These are phyloP conservation scores for Boletellus sp. DNA, from an alignment of 768 basidiomycete species.

Conservation along the genomic window DNA sequence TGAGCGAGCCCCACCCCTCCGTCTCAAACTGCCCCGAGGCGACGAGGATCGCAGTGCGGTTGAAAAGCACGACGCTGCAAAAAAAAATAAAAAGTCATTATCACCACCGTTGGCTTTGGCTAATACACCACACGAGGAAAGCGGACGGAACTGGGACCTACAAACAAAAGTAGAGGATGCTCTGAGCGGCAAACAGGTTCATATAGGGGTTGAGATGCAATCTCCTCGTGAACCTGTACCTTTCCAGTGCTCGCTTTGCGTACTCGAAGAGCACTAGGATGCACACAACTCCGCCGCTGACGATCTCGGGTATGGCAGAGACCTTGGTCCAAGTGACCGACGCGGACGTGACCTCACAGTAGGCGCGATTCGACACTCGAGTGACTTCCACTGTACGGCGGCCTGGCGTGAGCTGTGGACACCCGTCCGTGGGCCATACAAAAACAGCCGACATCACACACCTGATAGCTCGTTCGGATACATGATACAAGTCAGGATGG, in stretches of 20 bases:
- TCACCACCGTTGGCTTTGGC: neutral
- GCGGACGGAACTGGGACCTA: neutral
- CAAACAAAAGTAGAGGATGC: slow-evolving; percentile 12
- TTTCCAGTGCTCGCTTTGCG: neutral
- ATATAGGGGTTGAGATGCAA: slow-evolving; percentile 9
- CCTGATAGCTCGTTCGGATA: neutral
- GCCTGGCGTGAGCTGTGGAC: neutral
- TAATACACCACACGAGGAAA: neutral
- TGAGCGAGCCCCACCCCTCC: neutral
- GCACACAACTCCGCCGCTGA: slow-evolving; percentile 4
- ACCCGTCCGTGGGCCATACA: neutral
- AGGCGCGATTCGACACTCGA: neutral
- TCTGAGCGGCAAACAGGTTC: slow-evolving; percentile 3
- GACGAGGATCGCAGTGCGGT: slow-evolving; percentile 1
- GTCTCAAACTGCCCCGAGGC: slow-evolving; percentile 1
- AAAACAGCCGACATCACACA: neutral
- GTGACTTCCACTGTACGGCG: neutral
- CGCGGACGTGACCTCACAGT: slow-evolving; percentile 1
- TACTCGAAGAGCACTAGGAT: slow-evolving; percentile 2
- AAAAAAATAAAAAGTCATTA: neutral
- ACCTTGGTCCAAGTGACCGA: slow-evolving; percentile 2
- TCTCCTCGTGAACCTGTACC: slow-evolving; percentile 1
- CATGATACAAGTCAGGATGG: neutral
- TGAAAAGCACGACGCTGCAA: slow-evolving; percentile 6
- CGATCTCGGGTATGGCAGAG: neutral